phyloP scores from a whole-genome alignment of 2,329 filamentous ascomycete species.

The Trichoderma hamatum region DNA sequence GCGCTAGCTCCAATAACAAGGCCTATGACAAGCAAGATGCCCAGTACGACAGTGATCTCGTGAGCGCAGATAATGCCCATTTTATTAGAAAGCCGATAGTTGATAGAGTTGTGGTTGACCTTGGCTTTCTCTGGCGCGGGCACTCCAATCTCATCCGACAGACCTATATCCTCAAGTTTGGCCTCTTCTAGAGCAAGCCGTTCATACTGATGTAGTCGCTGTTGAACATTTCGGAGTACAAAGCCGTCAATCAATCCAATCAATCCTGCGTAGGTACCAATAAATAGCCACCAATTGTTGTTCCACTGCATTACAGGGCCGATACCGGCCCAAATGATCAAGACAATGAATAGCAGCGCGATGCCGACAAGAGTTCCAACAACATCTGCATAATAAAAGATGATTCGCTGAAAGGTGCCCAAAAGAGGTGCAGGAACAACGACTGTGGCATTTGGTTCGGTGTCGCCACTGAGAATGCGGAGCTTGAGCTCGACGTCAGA shows the following conservation, averaged over 20 bases:
- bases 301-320: conserved; percentile 46
- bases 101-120: conserved; percentile 24
- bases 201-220: conserved; percentile 32
- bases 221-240: conserved; percentile 49
- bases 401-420: conserved; percentile 41
- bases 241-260: conserved; percentile 51
- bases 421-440: conserved; percentile 39
- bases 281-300: conserved; percentile 52
- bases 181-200: conserved; percentile 28
- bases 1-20: conserved; percentile 32
- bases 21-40: conserved; percentile 30
- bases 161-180: conserved; percentile 26
- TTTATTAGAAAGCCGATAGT: conserved; percentile 28
- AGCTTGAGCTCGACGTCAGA: conserved; percentile 40
- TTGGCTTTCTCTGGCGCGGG: conserved; percentile 10
- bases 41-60: conserved; percentile 30
- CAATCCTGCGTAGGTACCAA: conserved; percentile 52
- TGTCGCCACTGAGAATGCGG: conserved; percentile 40
- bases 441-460: conserved; percentile 39
- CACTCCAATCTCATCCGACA: conserved; percentile 28
- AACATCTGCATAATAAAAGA: conserved; percentile 48
- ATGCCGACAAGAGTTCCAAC: conserved; percentile 48
- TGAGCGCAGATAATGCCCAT: conserved; percentile 33
- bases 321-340: conserved; percentile 44
- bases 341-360: conserved; percentile 42